These are phyloP conservation scores for Grigorovia humatica DNA, from an alignment of 805 yeast genomes.

Conservation along the genomic window DNA sequence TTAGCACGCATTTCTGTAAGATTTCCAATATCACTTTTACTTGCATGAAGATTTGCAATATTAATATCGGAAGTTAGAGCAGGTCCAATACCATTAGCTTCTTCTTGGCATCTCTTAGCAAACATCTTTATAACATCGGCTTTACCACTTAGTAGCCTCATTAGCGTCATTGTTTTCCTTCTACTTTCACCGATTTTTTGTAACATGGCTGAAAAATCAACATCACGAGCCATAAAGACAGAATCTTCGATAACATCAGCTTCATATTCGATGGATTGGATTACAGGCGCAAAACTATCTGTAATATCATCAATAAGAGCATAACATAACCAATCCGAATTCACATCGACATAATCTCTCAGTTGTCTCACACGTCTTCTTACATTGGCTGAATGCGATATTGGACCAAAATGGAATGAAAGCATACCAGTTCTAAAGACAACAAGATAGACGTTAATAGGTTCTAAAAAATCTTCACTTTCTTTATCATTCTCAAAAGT, in stretches of 20 bases:
- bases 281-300: constrained; percentile 76
- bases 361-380: constrained; percentile 74
- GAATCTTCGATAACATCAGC: constrained; percentile 74
- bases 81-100: constrained; percentile 33
- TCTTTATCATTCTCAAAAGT: constrained; percentile 80
- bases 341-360: constrained; percentile 66
- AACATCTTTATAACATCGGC: constrained; percentile 96
- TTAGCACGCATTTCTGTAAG: constrained; percentile 2
- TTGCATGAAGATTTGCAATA: constrained; percentile 28
- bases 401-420: constrained; percentile 61
- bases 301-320: constrained; percentile 78
- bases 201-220: constrained; percentile 68
- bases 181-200: constrained; percentile 81
- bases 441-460: constrained; percentile 65
- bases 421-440: constrained; percentile 59
- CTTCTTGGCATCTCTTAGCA: constrained; percentile 87
- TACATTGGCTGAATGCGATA: constrained; percentile 62
- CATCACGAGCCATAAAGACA: constrained; percentile 68
- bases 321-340: constrained; percentile 76
- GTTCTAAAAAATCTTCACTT: constrained; percentile 74
- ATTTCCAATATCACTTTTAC: constrained; percentile 1
- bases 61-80: constrained; percentile 32
- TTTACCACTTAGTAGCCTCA: constrained; percentile 83
- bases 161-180: constrained; percentile 82
- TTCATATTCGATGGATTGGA: constrained; percentile 65